A percentile compares a stretch with the other conserved stretches of the same genome.
Evolutionary conservation across 371 early-diverging fungal species (phyloP).

Genomic region (Parasitella parasitica): DNA sequence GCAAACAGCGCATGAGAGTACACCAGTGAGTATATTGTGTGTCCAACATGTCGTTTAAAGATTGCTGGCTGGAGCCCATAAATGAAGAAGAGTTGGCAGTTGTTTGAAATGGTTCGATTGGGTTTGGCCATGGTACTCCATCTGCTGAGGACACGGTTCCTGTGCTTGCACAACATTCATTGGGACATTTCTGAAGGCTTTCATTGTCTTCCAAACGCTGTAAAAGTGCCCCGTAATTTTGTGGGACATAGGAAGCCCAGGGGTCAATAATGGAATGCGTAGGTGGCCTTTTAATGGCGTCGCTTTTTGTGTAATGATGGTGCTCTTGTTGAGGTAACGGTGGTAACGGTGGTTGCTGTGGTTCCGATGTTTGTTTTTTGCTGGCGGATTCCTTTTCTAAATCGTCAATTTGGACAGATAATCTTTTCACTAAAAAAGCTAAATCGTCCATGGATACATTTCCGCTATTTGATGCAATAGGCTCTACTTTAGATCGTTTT

Average conservation of each 20-base stretch:
- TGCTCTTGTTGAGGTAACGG: neutral
- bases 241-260: constrained; percentile 29
- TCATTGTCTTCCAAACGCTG: constrained; percentile 20
- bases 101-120: constrained; percentile 21
- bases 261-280: constrained; percentile 26
- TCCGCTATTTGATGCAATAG: neutral
- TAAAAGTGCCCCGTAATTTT: constrained; percentile 29
- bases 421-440: constrained; percentile 20
- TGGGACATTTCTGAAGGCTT: constrained; percentile 15
- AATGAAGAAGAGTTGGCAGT: neutral
- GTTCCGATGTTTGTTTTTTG: constrained; percentile 1
- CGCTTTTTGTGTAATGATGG: neutral
- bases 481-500: constrained; percentile 14
- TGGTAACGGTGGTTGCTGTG: neutral
- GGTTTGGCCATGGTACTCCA: constrained; percentile 31
- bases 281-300: neutral
- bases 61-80: neutral
- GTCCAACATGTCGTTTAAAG: constrained; percentile 3
- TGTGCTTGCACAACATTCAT: constrained; percentile 8
- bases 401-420: constrained; percentile 29
- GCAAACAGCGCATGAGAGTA: constrained; percentile 38
- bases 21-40: constrained; percentile 42
- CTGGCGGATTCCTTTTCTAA: constrained; percentile 5
- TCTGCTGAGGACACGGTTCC: constrained; percentile 13
- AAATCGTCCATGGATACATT: constrained; percentile 21